Base-by-base conservation (phyloP, 2,329 filamentous ascomycete species). In the Fusarium sambucinum region DNA sequence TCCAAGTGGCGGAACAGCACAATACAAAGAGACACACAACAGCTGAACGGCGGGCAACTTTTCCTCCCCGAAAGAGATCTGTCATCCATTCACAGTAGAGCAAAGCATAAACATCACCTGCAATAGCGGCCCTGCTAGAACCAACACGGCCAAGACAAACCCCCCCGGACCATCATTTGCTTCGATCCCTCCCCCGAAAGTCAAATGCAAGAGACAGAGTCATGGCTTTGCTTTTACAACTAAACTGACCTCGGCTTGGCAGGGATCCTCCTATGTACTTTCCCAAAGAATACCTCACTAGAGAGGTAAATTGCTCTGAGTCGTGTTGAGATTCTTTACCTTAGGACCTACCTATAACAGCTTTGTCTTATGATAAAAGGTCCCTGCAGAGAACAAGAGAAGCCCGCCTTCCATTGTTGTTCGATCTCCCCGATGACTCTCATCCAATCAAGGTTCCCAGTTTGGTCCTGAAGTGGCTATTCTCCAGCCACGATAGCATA, bases 351-450 rank as follows among this genome's bases (percentile, higher is more conserved):
- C 23, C 57, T 58, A 45, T 59, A 60, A 21, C 19, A 19, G 30
- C n/a, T 47, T 47, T 27, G 19, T 63, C 33, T 32, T 55, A 51
- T 51, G 25, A 11, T 16, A 19, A 63, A 64, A 54, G 41, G 60
- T 48, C 60, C 54, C 27, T 63, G 66, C 66, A 69, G 62, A 69
- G 27, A 54, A 67, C 59, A 70, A 54, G 66, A 25, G 53, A 69
- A 67, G 27, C 42, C 41, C 42, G 47, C 37, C 62, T 69, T 69
- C 66, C 54, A 69, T 69, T 51, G 54, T 46, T 51, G 37, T 69
- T 69, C 66, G 52, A 69, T 69, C 47, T 69, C 46, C 52, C 66
- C 56, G 55, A 62, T 48, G 32, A 16, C 17, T 27, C 21, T 30
- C 33, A 21, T 62, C 57, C 50, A 59, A 42, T 61, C 58, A 69